These are phyloP conservation scores for Geranium incanum DNA, from an alignment of 441 rosid genomes.

Conservation along the genomic window DNA sequence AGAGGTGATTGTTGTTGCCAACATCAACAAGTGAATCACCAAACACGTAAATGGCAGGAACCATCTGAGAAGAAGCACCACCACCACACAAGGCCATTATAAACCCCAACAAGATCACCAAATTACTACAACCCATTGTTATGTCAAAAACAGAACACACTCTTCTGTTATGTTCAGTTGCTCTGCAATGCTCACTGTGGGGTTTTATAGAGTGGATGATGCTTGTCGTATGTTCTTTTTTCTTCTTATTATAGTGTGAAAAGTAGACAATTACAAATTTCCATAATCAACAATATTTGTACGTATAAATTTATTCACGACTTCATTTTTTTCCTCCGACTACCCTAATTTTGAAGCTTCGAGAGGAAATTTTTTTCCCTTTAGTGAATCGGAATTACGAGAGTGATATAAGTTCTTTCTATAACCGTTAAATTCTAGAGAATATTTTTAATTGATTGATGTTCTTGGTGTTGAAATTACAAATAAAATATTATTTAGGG, in stretches of 20 bases:
- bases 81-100: background rate
- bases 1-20: slow-evolving; percentile 40
- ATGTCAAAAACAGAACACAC: no score
- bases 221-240: no score
- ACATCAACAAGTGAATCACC: slow-evolving; percentile 48
- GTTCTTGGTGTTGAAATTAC: no score
- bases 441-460: no score
- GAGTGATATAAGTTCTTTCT: no score
- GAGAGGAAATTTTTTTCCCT: no score
- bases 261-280: background rate
- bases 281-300: no score
- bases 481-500: no score
- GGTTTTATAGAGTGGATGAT: background rate
- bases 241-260: background rate
- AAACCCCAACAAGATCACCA: background rate
- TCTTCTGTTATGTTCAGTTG: no score
- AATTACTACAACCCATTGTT: background rate
- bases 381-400: no score
- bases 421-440: no score
- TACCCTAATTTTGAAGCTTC: background rate
- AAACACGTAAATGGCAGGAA: slow-evolving; percentile 35
- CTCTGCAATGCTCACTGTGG: background rate
- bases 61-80: slow-evolving; percentile 22
- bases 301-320: background rate
- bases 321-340: background rate